phyloP scores from a whole-genome alignment of 129 eudicot species.

The Escallonia herrerae region DNA sequence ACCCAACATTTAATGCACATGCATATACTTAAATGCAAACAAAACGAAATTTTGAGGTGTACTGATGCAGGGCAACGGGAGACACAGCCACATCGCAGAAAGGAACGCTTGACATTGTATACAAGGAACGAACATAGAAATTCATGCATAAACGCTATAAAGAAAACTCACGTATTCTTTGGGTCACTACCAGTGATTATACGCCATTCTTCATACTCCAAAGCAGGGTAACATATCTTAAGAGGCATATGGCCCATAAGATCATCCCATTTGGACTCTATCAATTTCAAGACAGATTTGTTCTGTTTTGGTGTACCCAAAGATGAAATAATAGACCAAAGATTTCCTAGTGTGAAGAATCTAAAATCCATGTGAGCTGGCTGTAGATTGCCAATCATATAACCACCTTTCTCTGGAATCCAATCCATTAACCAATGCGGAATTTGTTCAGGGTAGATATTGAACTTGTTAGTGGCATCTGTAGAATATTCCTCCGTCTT shows the following conservation, averaged over 20 bases:
- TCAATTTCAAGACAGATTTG: conserved; percentile 52
- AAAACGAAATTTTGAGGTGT: too few species aligned
- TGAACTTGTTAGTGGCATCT: conserved; percentile 86
- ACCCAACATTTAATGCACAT: too few species aligned
- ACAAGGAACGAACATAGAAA: too few species aligned
- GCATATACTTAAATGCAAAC: too few species aligned
- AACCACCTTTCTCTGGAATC: conserved; percentile 96
- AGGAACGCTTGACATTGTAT: too few species aligned
- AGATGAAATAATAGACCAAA: conserved; percentile 86
- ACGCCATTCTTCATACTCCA: conserved; percentile 96
- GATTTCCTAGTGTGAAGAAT: conserved; percentile 91
- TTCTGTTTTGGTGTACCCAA: conserved; percentile 93
- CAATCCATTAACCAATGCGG: conserved; percentile 95
- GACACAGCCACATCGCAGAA: too few species aligned
- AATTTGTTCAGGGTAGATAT: conserved; percentile 96
- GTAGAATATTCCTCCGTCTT: conserved; percentile 97
- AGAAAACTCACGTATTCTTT: conserved; percentile 77
- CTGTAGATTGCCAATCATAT: conserved; percentile 88
- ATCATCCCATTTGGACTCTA: conserved; percentile 97
- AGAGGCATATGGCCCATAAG: conserved; percentile 82
- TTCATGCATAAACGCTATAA: too few species aligned
- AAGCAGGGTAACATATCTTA: conserved; percentile 85
- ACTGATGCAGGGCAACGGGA: too few species aligned
- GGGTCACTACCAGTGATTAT: conserved; percentile 98
- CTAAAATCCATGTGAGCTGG: conserved; percentile 99